These are phyloP conservation scores for Helichrysum umbraculigerum DNA, from an alignment of 129 eudicot genomes.

Conservation along the genomic window DNA sequence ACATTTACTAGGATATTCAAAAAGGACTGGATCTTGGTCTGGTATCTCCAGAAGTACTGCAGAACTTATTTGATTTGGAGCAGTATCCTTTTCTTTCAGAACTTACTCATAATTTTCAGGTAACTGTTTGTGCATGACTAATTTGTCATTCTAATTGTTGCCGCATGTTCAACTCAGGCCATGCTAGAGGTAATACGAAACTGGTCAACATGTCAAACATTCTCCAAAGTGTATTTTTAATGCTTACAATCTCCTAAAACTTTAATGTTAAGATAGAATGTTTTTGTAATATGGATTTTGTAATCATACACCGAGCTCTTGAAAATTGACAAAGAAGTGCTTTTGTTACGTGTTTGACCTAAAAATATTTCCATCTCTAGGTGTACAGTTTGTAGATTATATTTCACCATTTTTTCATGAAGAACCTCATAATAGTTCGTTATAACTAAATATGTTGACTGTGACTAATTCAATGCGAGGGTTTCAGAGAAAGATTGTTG, in stretches of 20 bases:
- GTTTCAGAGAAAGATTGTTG: constrained; percentile 89
- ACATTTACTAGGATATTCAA: constrained; percentile 61
- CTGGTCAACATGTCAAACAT: neutral
- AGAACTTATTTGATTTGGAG: constrained; percentile 90
- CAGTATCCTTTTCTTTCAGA: constrained; percentile 80
- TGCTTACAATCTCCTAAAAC: neutral
- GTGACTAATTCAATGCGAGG: constrained; percentile 49
- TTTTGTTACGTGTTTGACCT: neutral
- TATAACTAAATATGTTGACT: no score
- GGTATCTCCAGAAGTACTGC: constrained; percentile 93
- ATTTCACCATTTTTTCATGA: neutral
- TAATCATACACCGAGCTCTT: neutral
- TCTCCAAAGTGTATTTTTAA: neutral
- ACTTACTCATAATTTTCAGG: constrained; percentile 88
- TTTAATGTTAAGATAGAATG: neutral
- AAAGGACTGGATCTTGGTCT: constrained; percentile 97
- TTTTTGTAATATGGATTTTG: neutral
- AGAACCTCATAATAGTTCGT: no score
- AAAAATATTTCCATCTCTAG: neutral
- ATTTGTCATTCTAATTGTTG: neutral
- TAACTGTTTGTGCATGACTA: constrained; percentile 23
- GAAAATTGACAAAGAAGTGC: neutral
- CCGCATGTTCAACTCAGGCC: neutral
- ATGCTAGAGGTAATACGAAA: neutral
- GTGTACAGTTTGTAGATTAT: neutral